Evolutionary conservation across 768 basidiomycete genomes (phyloP), one percentile per base, ranked within the genome.

Genomic region (Boletus sensibilis): DNA sequence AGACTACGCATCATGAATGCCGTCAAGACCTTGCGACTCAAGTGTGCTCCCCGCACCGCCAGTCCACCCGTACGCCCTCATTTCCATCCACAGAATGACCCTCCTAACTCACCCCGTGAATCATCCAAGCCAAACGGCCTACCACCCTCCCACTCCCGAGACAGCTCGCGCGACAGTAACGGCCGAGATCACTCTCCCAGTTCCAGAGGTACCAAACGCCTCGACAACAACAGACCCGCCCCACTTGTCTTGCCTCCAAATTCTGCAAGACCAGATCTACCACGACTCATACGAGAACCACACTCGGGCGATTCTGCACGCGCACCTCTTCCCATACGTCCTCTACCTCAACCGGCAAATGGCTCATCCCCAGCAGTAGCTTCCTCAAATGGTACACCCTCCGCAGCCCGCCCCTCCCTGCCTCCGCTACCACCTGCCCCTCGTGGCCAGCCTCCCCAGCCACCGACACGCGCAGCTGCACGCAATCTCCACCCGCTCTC

Each of bases 1-100:
- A 78, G 95, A 47, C 83, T 98, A 9, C 82, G 92, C 67, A 89
- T 99, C 48, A 66, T 93, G 20, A 88, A 84, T 55, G 96, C 87
- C 1, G 89, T 99, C 57, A 94, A 94, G 68, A 68, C 75, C 6
- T 78, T 98, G 16, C 78, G 95, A 34, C 80, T 83, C 60, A 80
- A 79, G 59, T 85, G 84, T 46, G 68, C 75, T 4, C 55, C 69
- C 3, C 66, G 56, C 55, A 53, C 35, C 37, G 41, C 43, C 39
- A 49, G 9, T 35, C 27, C 35, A 4, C 18, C 45, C 18, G 29
- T 14, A 3, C 31, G 11, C 40, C 13, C 40, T 12, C 40, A 21
- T 14, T 6, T 20, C 10, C n/a, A 20, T 31, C 8, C 21, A 4
- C 21, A 34, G 16, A 47, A 35, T 4, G 46, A 27, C 12, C 5